These are phyloP conservation scores for Cordyceps javanica DNA, from an alignment of 2,329 filamentous ascomycete species.

Conservation along the genomic window DNA sequence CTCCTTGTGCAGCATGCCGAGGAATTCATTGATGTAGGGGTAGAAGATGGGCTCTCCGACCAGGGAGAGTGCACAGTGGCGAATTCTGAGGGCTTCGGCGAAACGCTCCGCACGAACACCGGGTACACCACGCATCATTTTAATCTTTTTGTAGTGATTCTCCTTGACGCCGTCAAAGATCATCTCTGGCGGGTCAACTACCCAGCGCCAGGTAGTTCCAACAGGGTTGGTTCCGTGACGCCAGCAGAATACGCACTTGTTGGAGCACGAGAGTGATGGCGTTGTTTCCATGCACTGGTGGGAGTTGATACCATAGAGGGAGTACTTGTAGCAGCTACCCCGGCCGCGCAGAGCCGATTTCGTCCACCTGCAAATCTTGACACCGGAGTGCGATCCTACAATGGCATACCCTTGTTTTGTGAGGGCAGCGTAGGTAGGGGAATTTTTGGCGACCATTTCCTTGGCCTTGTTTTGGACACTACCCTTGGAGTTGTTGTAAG, in stretches of 20 bases:
- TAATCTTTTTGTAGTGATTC: conserved; percentile 95
- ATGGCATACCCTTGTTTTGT: conserved; percentile 97
- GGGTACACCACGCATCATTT: conserved; percentile 90
- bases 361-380: conserved; percentile 98
- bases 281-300: conserved; percentile 99
- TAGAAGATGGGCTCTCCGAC: conserved; percentile 99
- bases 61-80: conserved; percentile 85
- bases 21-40: conserved; percentile 90
- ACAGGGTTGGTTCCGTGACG: conserved; percentile 96
- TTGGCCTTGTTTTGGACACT: conserved; percentile 50
- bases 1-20: conserved; percentile 74
- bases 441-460: conserved; percentile 90
- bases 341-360: conserved; percentile 91
- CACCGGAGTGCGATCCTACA: conserved; percentile 88
- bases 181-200: conserved; percentile 81
- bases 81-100: conserved; percentile 84
- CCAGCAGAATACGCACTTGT: conserved; percentile 99
- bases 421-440: conserved; percentile 79
- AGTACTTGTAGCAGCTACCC: conserved; percentile 96
- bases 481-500: conserved; percentile 49
- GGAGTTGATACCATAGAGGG: conserved; percentile 93
- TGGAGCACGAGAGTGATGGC: conserved; percentile 88
- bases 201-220: conserved; percentile 94
- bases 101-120: conserved; percentile 90
- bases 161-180: conserved; percentile 89